phyloP scores from a whole-genome alignment of 208 protist species.

The Trypanosoma rangeli region DNA sequence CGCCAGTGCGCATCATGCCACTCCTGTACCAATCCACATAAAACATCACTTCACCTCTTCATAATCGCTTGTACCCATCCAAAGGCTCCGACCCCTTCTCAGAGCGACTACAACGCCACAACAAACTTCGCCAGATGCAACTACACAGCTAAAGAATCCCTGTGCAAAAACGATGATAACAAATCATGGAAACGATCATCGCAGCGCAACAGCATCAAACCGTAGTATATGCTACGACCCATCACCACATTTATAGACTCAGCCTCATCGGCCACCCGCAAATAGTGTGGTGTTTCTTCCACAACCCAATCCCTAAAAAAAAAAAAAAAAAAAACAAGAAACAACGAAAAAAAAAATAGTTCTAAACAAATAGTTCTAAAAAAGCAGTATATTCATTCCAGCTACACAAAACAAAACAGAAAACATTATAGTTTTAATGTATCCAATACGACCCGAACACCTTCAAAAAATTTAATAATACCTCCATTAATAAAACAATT shows the following conservation, averaged over 20 bases:
- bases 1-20: conserved; percentile 69
- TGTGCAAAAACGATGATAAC: conserved; percentile 53
- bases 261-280: conserved; percentile 52
- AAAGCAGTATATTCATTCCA: neutral
- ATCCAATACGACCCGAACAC: too few relatives aligned
- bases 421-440: too few relatives aligned
- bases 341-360: neutral
- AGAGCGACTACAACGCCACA: conserved; percentile 52
- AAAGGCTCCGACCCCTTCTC: conserved; percentile 59
- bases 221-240: conserved; percentile 81
- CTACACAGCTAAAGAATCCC: conserved; percentile 50
- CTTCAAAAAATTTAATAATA: too few relatives aligned
- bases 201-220: conserved; percentile 78
- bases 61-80: conserved; percentile 61
- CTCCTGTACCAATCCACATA: conserved; percentile 77
- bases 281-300: conserved; percentile 62
- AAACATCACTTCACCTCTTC: conserved; percentile 73
- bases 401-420: conserved; percentile 19
- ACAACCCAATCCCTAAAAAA: conserved; percentile 31
- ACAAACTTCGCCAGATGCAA: conserved; percentile 32
- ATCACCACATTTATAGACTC: conserved; percentile 77
- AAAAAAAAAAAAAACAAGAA: conserved; percentile 17
- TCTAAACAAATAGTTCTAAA: conserved; percentile 14
- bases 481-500: too few relatives aligned
- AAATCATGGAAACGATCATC: conserved; percentile 86